Evolutionary conservation across 805 yeast species (phyloP).

Genomic region (Nakazawaea populi): DNA sequence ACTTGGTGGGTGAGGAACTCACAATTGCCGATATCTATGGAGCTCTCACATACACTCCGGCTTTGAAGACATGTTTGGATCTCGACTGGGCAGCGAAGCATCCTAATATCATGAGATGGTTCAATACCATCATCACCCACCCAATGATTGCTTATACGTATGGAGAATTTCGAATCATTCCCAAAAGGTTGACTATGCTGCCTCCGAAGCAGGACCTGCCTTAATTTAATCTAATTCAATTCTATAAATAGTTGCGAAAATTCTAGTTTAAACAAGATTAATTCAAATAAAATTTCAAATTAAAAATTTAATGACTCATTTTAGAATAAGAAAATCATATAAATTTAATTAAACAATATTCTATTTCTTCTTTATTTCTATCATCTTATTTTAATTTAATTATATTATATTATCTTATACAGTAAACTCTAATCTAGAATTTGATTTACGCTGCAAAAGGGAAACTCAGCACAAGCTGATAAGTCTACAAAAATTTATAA

Average conservation of each 20-base stretch:
- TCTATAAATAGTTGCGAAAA: no score
- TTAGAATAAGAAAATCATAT: no score
- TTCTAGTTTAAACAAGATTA: no score
- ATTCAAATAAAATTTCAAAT: no score
- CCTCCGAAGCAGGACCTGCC: no score
- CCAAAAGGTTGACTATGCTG: slow-evolving; percentile 25
- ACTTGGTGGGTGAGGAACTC: slow-evolving; percentile 61
- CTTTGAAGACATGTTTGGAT: slow-evolving; percentile 40
- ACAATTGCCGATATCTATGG: slow-evolving; percentile 38
- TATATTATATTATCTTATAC: no score
- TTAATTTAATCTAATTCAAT: no score
- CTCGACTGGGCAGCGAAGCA: slow-evolving; percentile 39
- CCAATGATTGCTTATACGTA: slow-evolving; percentile 35
- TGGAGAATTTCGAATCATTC: slow-evolving; percentile 48
- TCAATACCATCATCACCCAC: slow-evolving; percentile 20
- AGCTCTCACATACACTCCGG: slow-evolving; percentile 24
- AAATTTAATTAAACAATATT: no score
- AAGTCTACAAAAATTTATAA: background rate
- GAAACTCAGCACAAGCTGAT: slow-evolving; percentile 13
- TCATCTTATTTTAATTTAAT: no score
- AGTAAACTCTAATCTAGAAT: no score
- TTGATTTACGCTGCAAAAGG: slow-evolving; percentile 35
- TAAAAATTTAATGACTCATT: no score
- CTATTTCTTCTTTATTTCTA: no score
- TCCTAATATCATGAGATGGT: slow-evolving; percentile 52